Evolutionary conservation across 148 eudicot species (phyloP).

Genomic region (Polygonum aviculare): DNA sequence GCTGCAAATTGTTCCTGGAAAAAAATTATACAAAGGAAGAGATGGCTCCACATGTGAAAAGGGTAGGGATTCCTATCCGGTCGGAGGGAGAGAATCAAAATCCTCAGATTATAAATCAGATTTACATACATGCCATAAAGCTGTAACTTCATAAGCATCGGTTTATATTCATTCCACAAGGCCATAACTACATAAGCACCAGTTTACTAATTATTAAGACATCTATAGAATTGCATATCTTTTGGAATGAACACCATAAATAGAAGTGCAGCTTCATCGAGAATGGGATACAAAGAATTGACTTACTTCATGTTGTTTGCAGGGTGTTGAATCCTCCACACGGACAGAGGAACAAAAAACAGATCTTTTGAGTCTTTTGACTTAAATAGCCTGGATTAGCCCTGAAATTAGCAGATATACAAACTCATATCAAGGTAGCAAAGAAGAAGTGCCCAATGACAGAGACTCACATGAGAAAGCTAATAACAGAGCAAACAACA

Average conservation of each 20-base stretch:
- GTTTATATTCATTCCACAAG: background rate
- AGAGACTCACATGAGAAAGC: background rate
- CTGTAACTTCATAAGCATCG: background rate
- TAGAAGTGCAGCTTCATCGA: background rate
- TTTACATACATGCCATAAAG: background rate
- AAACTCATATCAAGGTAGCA: background rate
- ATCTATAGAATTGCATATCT: background rate
- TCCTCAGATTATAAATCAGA: background rate
- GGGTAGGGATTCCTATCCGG: background rate
- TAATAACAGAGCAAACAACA: background rate
- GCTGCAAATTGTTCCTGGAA: background rate
- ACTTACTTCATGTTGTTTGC: constrained; percentile 4
- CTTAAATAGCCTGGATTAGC: background rate
- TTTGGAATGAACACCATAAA: background rate
- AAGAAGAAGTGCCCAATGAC: background rate
- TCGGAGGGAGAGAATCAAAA: background rate
- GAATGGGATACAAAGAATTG: background rate
- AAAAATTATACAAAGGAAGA: background rate
- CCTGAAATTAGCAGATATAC: background rate
- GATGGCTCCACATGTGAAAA: background rate
- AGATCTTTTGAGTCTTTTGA: background rate
- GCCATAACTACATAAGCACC: background rate
- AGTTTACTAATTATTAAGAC: background rate
- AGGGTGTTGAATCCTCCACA: background rate
- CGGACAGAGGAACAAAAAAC: background rate